A percentile compares a stretch with the other conserved stretches of the same genome.
These are phyloP conservation scores for Termitomyces sp. DNA, from an alignment of 768 basidiomycete species.

Conservation along the genomic window DNA sequence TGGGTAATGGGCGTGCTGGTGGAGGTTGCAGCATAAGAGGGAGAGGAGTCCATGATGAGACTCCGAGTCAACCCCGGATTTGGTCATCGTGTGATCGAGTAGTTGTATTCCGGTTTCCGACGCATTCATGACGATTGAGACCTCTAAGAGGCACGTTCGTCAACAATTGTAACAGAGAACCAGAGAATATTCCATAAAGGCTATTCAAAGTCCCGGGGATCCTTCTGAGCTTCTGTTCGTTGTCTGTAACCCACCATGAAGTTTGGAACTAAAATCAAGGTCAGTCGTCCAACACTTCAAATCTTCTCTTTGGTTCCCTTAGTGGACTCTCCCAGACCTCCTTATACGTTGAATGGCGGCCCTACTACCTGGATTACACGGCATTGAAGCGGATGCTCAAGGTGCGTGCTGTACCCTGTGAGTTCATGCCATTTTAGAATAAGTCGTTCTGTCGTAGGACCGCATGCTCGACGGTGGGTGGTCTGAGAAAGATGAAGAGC, in stretches of 20 bases:
- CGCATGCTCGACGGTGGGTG: constrained; percentile 53
- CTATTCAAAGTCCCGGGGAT: background rate
- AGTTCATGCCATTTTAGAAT: background rate
- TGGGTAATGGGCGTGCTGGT: constrained; percentile 18
- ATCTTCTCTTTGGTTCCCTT: background rate
- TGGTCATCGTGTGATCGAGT: background rate
- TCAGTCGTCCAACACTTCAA: background rate
- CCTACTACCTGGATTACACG: constrained; percentile 88
- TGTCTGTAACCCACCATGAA: constrained; percentile 44
- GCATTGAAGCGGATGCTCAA: constrained; percentile 87
- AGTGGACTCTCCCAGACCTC: constrained; percentile 45
- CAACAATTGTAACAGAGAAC: background rate
- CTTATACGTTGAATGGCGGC: constrained; percentile 86
- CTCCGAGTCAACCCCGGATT: constrained; percentile 3
- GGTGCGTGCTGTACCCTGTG: constrained; percentile 25
- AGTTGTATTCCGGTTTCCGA: background rate
- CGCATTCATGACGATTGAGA: background rate
- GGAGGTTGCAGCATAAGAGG: constrained; percentile 28
- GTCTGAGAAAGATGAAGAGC: constrained; percentile 73
- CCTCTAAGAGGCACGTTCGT: background rate
- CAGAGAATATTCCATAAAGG: background rate
- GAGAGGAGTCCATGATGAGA: constrained; percentile 15
- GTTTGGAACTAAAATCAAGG: constrained; percentile 70
- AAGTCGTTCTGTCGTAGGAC: constrained; percentile 15
- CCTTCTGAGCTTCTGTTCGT: background rate